A percentile compares a stretch with the other conserved stretches of the same genome.
These are phyloP conservation scores for Cenchrus fungigraminus DNA, from an alignment of 176 grass and related monocot species.

Conservation along the genomic window DNA sequence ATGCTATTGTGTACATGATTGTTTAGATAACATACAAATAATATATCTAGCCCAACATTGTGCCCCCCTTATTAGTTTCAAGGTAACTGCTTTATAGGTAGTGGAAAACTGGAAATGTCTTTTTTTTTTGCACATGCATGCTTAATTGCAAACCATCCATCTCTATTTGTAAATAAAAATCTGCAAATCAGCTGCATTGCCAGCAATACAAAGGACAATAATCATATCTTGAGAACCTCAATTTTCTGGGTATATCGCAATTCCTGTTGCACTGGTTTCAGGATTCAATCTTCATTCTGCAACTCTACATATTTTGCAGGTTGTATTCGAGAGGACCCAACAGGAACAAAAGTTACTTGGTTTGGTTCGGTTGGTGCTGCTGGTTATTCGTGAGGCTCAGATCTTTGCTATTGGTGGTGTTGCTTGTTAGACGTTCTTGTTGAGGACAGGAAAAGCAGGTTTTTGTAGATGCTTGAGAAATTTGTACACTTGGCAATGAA, in stretches of 20 bases:
- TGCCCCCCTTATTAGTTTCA: too few relatives aligned
- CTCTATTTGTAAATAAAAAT: too few relatives aligned
- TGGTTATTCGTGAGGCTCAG: not conserved
- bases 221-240: too few relatives aligned
- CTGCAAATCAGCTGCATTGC: not conserved
- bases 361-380: not conserved
- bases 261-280: not conserved
- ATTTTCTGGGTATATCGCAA: not conserved
- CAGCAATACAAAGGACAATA: too few relatives aligned
- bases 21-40: not conserved
- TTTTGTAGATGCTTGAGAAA: conserved; percentile 20
- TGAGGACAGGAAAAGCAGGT: not conserved
- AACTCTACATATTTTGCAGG: conserved; percentile 6
- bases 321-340: not conserved
- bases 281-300: not conserved
- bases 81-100: too few relatives aligned
- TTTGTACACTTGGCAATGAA: conserved; percentile 5
- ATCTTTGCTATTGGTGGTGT: not conserved
- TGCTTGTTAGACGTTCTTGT: conserved; percentile 4
- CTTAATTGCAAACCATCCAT: too few relatives aligned
- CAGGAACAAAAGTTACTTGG: not conserved
- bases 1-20: not conserved
- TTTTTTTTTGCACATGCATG: too few relatives aligned
- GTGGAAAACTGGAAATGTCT: too few relatives aligned
- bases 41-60: not conserved